A percentile compares a stretch with the other conserved stretches of the same genome.
phyloP scores from a whole-genome alignment of 169 alveolate species.

The Amoebophrya sp. region DNA sequence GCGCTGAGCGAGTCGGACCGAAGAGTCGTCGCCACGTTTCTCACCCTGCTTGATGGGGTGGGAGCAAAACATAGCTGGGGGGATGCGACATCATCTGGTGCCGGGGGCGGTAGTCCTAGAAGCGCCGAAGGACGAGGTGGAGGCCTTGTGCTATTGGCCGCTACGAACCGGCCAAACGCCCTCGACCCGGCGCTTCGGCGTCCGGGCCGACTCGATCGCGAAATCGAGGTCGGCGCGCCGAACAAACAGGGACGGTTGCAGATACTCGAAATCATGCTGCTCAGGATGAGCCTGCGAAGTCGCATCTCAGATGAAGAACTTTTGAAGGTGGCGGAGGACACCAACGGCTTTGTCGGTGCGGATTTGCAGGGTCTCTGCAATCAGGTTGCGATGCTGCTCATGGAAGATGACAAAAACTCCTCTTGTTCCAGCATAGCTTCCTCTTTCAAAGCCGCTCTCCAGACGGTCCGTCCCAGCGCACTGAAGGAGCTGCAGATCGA shows the following conservation, averaged over 20 bases:
- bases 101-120: no score
- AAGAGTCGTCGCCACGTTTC: not conserved
- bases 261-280: not conserved
- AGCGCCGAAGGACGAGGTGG: no score
- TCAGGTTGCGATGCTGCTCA: constrained; percentile 14
- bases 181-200: constrained; percentile 81
- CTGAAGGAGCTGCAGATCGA: constrained; percentile 31
- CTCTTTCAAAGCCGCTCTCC: constrained; percentile 18
- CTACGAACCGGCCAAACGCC: constrained; percentile 70
- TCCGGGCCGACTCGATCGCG: constrained; percentile 91
- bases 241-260: not conserved
- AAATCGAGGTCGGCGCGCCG: constrained; percentile 43
- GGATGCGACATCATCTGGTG: no score
- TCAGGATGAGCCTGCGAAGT: not conserved
- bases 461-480: constrained; percentile 20
- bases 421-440: not conserved
- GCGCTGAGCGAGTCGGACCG: not conserved
- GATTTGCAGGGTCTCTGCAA: constrained; percentile 25
- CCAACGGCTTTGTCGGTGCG: constrained; percentile 29
- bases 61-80: not conserved
- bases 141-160: constrained; percentile 50
- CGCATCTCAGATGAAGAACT: no score
- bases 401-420: not conserved
- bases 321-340: constrained; percentile 22
- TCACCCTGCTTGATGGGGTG: not conserved